Percentiles rank a stretch among this genome's conserved stretches.
Conservation (phyloP, 768 basidiomycete genomes). For the Piloderma croceum region DNA sequence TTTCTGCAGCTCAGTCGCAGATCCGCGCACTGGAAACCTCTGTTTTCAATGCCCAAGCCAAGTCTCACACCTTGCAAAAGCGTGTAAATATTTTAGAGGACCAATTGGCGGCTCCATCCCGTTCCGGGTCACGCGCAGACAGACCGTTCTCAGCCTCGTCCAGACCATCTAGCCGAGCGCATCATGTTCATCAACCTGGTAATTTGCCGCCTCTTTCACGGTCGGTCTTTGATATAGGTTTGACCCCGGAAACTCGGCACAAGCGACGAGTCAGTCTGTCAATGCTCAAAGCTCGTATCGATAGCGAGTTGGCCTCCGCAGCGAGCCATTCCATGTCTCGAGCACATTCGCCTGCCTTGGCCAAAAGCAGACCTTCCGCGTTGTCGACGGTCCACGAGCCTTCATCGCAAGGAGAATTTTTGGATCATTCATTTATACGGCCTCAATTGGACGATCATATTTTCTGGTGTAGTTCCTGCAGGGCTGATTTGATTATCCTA, state of each 20-base stretch:
- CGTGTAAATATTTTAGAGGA: slow-evolving; percentile 63
- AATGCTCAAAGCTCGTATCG: slow-evolving; percentile 89
- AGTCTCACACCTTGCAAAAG: slow-evolving; percentile 61
- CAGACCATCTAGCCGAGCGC: slow-evolving; percentile 38
- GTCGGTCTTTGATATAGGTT: slow-evolving; percentile 60
- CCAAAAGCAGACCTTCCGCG: slow-evolving; percentile 15
- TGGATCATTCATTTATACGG: slow-evolving; percentile 32
- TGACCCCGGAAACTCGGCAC: slow-evolving; percentile 72
- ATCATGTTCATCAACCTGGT: slow-evolving; percentile 36
- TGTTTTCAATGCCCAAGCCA: slow-evolving; percentile 68
- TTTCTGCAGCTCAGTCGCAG: slow-evolving; percentile 74
- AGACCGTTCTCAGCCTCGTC: slow-evolving; percentile 43
- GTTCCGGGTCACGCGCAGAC: slow-evolving; percentile 36
- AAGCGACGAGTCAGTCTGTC: slow-evolving; percentile 79
- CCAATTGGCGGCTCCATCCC: slow-evolving; percentile 47
- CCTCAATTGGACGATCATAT: slow-evolving; percentile 84
- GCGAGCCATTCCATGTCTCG: slow-evolving; percentile 43
- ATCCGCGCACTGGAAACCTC: slow-evolving; percentile 71
- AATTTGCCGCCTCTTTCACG: slow-evolving; percentile 40
- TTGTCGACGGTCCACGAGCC: slow-evolving; percentile 27
- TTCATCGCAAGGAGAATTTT: slow-evolving; percentile 17
- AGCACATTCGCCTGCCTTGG: slow-evolving; percentile 51
- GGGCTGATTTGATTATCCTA: slow-evolving; percentile 75
- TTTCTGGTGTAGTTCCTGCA: slow-evolving; percentile 84
- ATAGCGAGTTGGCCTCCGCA: slow-evolving; percentile 58